Evolutionary conservation across 441 rosid species (phyloP), one percentile per base, ranked within the genome.

Genomic region (Pelargonium citronellum): DNA sequence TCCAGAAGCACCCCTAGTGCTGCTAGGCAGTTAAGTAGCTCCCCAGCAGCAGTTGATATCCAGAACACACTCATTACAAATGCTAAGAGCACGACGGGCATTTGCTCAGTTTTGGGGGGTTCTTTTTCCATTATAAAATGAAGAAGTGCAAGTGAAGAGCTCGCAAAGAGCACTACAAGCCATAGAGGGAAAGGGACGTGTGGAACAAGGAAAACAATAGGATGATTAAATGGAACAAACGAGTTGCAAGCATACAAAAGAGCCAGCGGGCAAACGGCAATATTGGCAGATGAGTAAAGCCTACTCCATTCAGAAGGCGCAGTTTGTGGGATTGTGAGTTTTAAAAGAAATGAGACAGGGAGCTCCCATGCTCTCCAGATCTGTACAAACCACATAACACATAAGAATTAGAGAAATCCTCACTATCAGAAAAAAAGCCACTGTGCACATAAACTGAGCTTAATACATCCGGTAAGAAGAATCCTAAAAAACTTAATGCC

Each of bases 21-120:
- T 17, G 88, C 91, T 70, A 94, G 79, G 79, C 98, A 94, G 82
- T 86, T 86, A 1, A 94, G 88, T 7, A 94, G 85, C 75, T 94
- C 98, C 55, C 96, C 98, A 16, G 98, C 98, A 17, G 84, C 71
- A 10, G 89, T 85, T 8, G 99, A 94, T 83, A 91, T 91, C 99
- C 99, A 91, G 72, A 90, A 89, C 49, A 94, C 99, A 57, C 96
- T 90, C 99, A 94, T 91, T 65, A 89, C 37, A 74, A 91, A 94
- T 70, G 96, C 91, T 60, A 86, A 39, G 19, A 91, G 71, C 63
- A 89, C 83, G 3, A 91, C 77, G 0, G 83, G 85, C 43, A 91
- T 69, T 81, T 89, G 92, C 84, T 94, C 97, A 0, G 86, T 84
- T 74, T 94, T 87, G 6, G 99, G 96, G 39, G 97, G 88, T 74